These are phyloP conservation scores for Hymenoscyphus occultus DNA, from an alignment of 2,329 filamentous ascomycete genomes.

Conservation along the genomic window DNA sequence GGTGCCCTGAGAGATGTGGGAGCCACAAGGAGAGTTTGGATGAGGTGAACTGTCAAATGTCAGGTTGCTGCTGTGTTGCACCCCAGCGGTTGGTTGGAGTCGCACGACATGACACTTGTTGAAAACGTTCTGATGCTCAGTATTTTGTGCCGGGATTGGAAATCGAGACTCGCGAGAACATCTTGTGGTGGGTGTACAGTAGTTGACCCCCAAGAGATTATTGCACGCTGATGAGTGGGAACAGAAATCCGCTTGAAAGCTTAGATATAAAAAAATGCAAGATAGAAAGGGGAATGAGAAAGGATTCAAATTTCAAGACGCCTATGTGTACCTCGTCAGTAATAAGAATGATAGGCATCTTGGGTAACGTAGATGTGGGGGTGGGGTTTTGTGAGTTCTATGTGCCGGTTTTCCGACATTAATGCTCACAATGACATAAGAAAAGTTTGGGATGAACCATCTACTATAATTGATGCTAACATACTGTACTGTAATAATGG, in stretches of 20 bases:
- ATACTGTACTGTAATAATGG: neutral
- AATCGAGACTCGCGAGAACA: neutral
- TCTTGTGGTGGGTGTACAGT: neutral
- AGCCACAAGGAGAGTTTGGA: neutral
- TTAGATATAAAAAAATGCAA: neutral
- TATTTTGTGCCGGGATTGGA: neutral
- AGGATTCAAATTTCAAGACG: neutral
- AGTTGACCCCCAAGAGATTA: neutral
- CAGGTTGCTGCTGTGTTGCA: neutral
- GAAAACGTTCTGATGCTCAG: neutral
- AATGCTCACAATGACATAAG: neutral
- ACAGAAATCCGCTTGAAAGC: neutral
- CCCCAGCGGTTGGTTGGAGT: neutral
- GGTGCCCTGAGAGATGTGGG: neutral
- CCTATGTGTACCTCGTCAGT: constrained; percentile 5
- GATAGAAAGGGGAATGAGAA: neutral
- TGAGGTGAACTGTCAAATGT: constrained; percentile 7
- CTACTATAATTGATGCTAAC: neutral
- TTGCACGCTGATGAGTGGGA: neutral
- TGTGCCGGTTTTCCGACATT: neutral
- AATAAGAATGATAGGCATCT: neutral
- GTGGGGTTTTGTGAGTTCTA: neutral
- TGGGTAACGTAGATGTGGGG: constrained; percentile 3
- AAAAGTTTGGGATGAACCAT: neutral
- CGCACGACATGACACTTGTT: neutral